Conservation (phyloP, 2,329 filamentous ascomycete species). For the Diaporthe sp. region DNA sequence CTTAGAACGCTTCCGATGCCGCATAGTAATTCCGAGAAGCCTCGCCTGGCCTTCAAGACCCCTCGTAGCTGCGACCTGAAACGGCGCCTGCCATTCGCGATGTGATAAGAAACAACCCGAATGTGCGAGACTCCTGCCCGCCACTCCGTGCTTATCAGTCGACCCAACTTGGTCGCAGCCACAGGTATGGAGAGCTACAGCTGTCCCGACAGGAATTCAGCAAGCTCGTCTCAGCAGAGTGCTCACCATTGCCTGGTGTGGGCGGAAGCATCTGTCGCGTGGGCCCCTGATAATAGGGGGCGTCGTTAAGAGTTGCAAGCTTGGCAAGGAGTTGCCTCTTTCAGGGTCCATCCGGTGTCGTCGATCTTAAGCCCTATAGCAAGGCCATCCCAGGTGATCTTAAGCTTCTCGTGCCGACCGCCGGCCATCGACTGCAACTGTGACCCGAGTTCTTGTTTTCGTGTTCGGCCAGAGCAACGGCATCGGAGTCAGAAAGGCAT, state of each 20-base stretch:
- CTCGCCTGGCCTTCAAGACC: background rate
- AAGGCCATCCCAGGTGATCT: constrained; percentile 6
- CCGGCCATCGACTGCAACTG: constrained; percentile 20
- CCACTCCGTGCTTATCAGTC: background rate
- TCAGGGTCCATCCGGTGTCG: constrained; percentile 15
- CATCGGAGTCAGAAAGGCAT: background rate
- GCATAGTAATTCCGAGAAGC: background rate
- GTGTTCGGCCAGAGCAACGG: background rate
- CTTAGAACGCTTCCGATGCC: background rate
- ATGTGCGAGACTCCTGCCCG: background rate
- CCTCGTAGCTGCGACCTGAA: constrained; percentile 22
- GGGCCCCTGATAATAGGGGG: constrained; percentile 12
- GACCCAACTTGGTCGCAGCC: background rate
- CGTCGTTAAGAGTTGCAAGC: background rate
- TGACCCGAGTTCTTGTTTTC: background rate
- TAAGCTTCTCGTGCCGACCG: constrained; percentile 20
- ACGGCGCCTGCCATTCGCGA: background rate
- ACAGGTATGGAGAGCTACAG: background rate
- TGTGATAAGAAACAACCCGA: background rate
- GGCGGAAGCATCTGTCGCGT: background rate
- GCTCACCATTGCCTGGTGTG: background rate
- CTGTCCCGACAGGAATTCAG: background rate
- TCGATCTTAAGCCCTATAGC: constrained; percentile 11
- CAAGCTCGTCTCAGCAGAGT: background rate
- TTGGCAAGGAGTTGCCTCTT: constrained; percentile 17